Evolutionary conservation across 768 basidiomycete genomes (phyloP).

Genomic region (Suillus occidentalis): DNA sequence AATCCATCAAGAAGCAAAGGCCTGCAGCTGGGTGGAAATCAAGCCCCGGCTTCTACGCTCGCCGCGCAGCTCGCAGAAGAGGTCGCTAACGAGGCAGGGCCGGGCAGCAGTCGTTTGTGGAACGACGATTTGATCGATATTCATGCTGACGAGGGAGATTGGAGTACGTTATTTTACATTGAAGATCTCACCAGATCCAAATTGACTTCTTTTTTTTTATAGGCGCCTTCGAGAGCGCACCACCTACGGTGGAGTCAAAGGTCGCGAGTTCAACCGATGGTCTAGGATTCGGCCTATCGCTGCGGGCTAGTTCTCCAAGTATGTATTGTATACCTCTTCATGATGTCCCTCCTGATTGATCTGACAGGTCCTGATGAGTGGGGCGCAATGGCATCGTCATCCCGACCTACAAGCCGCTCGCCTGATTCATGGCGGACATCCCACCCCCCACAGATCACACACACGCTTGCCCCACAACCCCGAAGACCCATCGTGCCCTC

Average conservation of each 20-base stretch:
- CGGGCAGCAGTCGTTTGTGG: constrained; percentile 58
- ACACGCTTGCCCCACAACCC: constrained; percentile 23
- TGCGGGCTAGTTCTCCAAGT: neutral
- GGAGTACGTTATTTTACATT: constrained; percentile 62
- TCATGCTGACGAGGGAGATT: constrained; percentile 90
- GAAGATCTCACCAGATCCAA: neutral
- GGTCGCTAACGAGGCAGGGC: constrained; percentile 36
- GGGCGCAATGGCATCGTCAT: constrained; percentile 16
- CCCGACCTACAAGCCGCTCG: constrained; percentile 7
- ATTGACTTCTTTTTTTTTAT: neutral
- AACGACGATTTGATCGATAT: constrained; percentile 87
- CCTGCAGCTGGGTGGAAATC: constrained; percentile 69
- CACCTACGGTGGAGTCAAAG: constrained; percentile 30
- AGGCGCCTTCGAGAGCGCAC: constrained; percentile 77
- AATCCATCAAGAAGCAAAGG: constrained; percentile 47
- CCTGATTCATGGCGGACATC: constrained; percentile 21
- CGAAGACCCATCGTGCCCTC: constrained; percentile 3
- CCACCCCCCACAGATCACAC: constrained; percentile 15
- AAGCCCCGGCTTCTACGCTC: constrained; percentile 40
- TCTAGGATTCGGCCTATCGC: constrained; percentile 25
- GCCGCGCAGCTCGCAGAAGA: constrained; percentile 63
- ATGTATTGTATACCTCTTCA: neutral
- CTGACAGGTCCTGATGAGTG: constrained; percentile 20
- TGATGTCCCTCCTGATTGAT: neutral
- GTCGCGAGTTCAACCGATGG: constrained; percentile 21